A percentile compares a stretch with the other conserved stretches of the same genome.
phyloP scores from a whole-genome alignment of 108 stramenopile genomes.

The Cylindrotheca fusiformis region DNA sequence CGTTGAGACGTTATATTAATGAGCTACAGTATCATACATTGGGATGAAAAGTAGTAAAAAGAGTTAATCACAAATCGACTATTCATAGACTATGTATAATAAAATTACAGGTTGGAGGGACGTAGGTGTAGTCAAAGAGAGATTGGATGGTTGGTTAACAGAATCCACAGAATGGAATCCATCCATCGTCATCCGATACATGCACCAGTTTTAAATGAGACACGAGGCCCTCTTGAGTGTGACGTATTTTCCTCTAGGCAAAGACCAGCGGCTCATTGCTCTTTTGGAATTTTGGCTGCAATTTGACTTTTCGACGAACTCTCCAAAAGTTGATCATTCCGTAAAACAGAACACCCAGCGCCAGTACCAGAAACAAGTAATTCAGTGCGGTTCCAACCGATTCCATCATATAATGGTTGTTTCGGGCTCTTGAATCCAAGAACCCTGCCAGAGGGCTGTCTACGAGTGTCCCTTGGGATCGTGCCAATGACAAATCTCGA shows the following conservation, averaged over 20 bases:
- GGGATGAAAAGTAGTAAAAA: too few relatives aligned
- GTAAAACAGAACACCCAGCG: not conserved
- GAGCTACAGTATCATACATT: too few relatives aligned
- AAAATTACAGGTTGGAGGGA: too few relatives aligned
- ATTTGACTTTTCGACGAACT: not conserved
- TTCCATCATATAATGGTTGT: not conserved
- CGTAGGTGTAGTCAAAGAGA: too few relatives aligned
- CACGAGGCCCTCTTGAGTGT: too few relatives aligned
- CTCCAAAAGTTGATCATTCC: not conserved
- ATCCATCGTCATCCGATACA: too few relatives aligned
- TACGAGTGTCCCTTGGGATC: slow-evolving; percentile 37
- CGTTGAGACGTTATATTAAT: too few relatives aligned
- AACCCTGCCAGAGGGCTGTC: slow-evolving; percentile 42
- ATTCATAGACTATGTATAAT: too few relatives aligned
- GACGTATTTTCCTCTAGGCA: not conserved
- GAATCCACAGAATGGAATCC: too few relatives aligned
- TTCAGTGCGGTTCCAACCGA: not conserved
- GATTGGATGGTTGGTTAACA: too few relatives aligned
- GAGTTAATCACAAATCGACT: too few relatives aligned
- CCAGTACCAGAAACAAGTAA: not conserved
- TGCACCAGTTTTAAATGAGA: too few relatives aligned
- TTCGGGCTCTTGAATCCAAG: slow-evolving; percentile 5
- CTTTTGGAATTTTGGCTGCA: not conserved
- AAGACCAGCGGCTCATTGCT: not conserved
- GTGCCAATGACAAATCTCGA: slow-evolving; percentile 43